Evolutionary conservation across 495 filamentous ascomycete species (phyloP).

Genomic region (Halenospora varia): DNA sequence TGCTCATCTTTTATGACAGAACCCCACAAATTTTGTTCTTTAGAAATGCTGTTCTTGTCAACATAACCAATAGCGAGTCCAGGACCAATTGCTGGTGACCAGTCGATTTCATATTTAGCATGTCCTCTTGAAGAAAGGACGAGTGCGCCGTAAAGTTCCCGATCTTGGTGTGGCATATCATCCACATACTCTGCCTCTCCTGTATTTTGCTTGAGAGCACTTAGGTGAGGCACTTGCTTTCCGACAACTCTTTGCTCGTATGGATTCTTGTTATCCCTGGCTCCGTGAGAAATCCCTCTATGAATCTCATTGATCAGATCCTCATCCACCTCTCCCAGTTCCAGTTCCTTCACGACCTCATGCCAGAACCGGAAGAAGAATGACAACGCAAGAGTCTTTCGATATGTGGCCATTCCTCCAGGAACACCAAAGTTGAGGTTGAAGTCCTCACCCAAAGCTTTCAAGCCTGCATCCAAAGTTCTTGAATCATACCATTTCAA

Average conservation of each 20-base stretch:
- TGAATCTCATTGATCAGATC: conserved; percentile 65
- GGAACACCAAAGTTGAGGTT: conserved; percentile 81
- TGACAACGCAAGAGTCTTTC: conserved; percentile 81
- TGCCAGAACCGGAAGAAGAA: conserved; percentile 92
- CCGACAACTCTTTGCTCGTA: conserved; percentile 78
- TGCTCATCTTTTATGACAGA: conserved; percentile 78
- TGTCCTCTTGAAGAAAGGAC: conserved; percentile 88
- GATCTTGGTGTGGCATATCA: conserved; percentile 82
- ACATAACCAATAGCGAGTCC: conserved; percentile 77
- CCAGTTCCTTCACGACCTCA: conserved; percentile 46
- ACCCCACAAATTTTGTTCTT: conserved; percentile 84
- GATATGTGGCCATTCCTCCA: conserved; percentile 93
- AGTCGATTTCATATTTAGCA: conserved; percentile 79
- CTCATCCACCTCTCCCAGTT: conserved; percentile 42
- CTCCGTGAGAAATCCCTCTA: conserved; percentile 58
- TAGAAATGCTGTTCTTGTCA: conserved; percentile 66
- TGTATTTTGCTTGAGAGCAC: conserved; percentile 88
- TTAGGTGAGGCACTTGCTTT: conserved; percentile 76
- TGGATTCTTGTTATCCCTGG: conserved; percentile 54
- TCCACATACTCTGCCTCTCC: conserved; percentile 96
- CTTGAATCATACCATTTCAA: conserved; percentile 74
- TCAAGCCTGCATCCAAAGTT: conserved; percentile 85
- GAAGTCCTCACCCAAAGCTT: conserved; percentile 81
- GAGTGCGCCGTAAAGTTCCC: conserved; percentile 83
- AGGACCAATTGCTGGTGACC: conserved; percentile 67